Percentiles rank a stretch among this genome's conserved stretches.
Conservation (phyloP, 2,329 filamentous ascomycete genomes). For the Penicillium sp. region DNA sequence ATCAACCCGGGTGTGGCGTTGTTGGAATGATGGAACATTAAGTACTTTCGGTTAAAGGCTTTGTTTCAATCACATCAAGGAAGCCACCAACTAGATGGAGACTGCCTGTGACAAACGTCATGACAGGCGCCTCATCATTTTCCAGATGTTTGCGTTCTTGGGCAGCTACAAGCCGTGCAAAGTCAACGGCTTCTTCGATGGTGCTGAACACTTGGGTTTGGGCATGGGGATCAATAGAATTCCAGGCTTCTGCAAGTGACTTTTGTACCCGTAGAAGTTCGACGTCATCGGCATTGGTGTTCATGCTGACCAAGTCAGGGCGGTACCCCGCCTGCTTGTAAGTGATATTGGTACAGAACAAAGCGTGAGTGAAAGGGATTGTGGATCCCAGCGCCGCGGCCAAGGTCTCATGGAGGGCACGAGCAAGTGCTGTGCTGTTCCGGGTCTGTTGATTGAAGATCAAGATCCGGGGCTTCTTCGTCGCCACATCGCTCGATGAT, state of each 20-base stretch:
- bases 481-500: slow-evolving; percentile 28
- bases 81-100: slow-evolving; percentile 79
- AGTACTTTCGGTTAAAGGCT: slow-evolving; percentile 22
- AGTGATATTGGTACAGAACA: slow-evolving; percentile 78
- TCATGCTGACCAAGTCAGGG: slow-evolving; percentile 62
- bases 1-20: background rate
- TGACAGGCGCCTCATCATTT: slow-evolving; percentile 47
- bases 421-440: slow-evolving; percentile 66
- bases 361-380: slow-evolving; percentile 64
- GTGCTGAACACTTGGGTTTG: slow-evolving; percentile 60
- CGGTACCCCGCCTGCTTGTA: slow-evolving; percentile 60
- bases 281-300: slow-evolving; percentile 58
- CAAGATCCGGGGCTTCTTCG: slow-evolving; percentile 56
- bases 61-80: slow-evolving; percentile 66
- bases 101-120: slow-evolving; percentile 76
- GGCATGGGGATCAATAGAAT: slow-evolving; percentile 51
- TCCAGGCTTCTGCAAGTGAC: slow-evolving; percentile 62
- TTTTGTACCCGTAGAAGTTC: slow-evolving; percentile 64
- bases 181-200: slow-evolving; percentile 66
- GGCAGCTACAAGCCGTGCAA: slow-evolving; percentile 50
- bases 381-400: slow-evolving; percentile 38
- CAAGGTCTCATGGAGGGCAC: slow-evolving; percentile 60
- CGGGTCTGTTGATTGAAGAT: slow-evolving; percentile 94
- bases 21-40: slow-evolving; percentile 2
- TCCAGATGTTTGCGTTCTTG: slow-evolving; percentile 30